phyloP scores from a whole-genome alignment of 2,329 filamentous ascomycete genomes.

The Parascedosporium putredinis region DNA sequence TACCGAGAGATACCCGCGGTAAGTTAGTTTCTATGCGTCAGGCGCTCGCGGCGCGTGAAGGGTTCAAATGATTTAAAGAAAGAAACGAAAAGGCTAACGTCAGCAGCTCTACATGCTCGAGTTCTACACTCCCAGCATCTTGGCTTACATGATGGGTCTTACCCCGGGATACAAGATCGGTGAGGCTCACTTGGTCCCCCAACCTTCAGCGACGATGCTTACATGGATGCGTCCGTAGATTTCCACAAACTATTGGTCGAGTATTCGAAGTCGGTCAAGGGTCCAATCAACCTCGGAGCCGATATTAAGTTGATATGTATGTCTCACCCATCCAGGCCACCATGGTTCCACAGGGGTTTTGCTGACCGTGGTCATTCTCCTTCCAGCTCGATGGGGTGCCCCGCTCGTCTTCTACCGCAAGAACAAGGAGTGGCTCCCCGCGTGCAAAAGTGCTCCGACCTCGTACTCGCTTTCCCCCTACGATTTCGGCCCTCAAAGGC shows the following conservation, averaged over 20 bases:
- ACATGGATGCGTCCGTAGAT: not conserved
- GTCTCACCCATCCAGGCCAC: not conserved
- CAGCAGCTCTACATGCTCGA: not conserved
- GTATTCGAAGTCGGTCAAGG: constrained; percentile 1
- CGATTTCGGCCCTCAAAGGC: not conserved
- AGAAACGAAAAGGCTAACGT: not conserved
- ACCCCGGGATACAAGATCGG: not conserved
- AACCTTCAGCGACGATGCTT: not conserved
- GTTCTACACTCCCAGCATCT: constrained; percentile 4
- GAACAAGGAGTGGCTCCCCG: not conserved
- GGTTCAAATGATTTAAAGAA: not conserved
- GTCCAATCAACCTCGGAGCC: constrained; percentile 1
- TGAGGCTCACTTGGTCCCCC: not conserved
- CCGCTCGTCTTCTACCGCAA: not conserved
- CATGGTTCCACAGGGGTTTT: not conserved
- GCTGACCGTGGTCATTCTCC: not conserved
- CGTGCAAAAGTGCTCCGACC: constrained; percentile 1
- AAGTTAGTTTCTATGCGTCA: too few species aligned
- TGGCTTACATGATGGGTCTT: not conserved
- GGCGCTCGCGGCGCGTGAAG: not conserved
- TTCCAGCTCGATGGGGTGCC: not conserved
- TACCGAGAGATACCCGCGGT: constrained; percentile 3
- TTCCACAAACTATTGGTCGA: constrained; percentile 4
- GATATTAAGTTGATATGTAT: not conserved
- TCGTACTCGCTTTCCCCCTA: constrained; percentile 6